A percentile compares a stretch with the other conserved stretches of the same genome.
Conservation (phyloP, 768 basidiomycete genomes). For the Auricularia heimuer region DNA sequence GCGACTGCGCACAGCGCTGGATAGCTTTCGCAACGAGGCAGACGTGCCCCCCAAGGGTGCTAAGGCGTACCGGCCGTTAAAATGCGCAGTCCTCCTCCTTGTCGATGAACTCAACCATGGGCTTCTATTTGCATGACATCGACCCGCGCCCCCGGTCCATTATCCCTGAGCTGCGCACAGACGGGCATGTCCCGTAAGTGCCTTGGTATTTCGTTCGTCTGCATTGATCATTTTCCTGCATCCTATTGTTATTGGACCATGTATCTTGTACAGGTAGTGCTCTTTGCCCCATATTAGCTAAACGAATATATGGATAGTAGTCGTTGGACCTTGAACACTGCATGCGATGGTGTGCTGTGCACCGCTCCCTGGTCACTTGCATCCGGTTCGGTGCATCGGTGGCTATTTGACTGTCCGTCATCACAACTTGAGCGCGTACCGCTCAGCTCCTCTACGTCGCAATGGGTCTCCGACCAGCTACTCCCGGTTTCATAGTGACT, state of each 20-base stretch:
- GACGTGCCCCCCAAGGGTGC: background rate
- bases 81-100: background rate
- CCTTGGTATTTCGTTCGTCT: background rate
- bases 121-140: background rate
- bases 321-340: no score
- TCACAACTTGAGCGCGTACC: background rate
- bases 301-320: no score
- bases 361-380: background rate
- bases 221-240: background rate
- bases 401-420: background rate
- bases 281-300: no score
- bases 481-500: conserved; percentile 81
- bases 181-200: background rate
- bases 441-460: background rate
- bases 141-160: background rate
- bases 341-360: no score
- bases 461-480: conserved; percentile 58
- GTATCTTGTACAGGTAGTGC: no score
- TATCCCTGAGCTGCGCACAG: background rate
- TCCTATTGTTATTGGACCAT: background rate
- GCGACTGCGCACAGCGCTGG: background rate
- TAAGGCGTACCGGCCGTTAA: background rate
- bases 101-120: background rate
- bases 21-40: background rate
- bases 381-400: background rate